Evolutionary conservation across 2,329 filamentous ascomycete genomes (phyloP), one percentile per base, ranked within the genome.

Genomic region (Diaporthe ilicicola): DNA sequence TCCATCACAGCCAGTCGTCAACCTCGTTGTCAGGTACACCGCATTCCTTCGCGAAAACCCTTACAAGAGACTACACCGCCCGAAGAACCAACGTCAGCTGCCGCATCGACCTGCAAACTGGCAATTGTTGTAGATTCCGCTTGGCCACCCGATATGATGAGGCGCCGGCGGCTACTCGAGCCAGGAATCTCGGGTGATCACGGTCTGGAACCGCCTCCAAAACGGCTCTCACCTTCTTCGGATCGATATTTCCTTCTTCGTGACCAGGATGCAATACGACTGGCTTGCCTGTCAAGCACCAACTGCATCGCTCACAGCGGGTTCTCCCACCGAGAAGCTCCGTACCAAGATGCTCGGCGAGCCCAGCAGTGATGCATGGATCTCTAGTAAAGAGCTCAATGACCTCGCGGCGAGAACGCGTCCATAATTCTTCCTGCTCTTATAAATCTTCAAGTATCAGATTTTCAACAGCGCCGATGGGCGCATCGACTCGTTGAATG

Each of bases 81-180:
- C 27, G 2, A 22, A 46, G 19, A 1, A 0, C 10, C 3, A 1
- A 22, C 24, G 19, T 62, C 19, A 62, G 56, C 56, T 19, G 3
- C 39, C 27, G 27, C 17, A 61, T n/a, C 2, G 24, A 46, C 7
- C 37, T 8, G 15, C n/a, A 29, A 3, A 29, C 37, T 7, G 22
- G 4, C n/a, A 4, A 61, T 2, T 4, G 12, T 1, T 29, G 8
- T 39, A 44, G 24, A 4, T n/a, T 24, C 55, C 17, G 37, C 5
- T n/a, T 1, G 2, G 0, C 0, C 17, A n/a, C 4, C 24, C 24
- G 22, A 4, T 3, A 9, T 1, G 55, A 61, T 8, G 1, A 1
- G 17, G 4, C 1, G 17, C 55, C 39, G n/a, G 6, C 0, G 10
- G 39, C 55, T 1, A 61, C 24, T 15, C 55, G 37, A 44, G 55